Percentiles rank a stretch among this genome's conserved stretches.
Evolutionary conservation across 139 green algal species (phyloP).

Genomic region (Pleodorina starrii): DNA sequence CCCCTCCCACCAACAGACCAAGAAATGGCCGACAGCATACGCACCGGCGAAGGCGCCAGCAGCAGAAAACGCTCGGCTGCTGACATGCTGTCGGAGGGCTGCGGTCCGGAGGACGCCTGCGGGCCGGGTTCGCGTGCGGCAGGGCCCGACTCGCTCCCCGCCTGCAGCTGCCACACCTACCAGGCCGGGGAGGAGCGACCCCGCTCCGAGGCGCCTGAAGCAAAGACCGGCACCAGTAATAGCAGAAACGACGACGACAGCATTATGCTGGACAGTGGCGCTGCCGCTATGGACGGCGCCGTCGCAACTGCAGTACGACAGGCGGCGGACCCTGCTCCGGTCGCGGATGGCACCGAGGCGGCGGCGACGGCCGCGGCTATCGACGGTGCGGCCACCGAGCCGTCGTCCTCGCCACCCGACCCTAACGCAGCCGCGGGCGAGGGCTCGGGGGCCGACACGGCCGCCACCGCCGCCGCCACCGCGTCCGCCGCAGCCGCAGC

Average conservation of each 20-base stretch:
- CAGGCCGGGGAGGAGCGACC: neutral
- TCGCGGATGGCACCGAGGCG: neutral
- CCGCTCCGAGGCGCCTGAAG: neutral
- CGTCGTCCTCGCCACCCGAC: neutral
- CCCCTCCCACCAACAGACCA: neutral
- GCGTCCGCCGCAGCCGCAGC: no score
- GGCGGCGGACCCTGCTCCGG: neutral
- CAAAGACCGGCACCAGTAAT: neutral
- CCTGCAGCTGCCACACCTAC: neutral
- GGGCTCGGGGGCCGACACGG: no score
- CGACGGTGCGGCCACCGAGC: neutral
- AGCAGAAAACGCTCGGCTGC: slow-evolving; percentile 1
- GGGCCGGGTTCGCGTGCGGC: neutral
- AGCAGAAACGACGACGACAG: neutral
- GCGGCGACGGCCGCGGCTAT: neutral
- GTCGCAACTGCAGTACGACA: neutral
- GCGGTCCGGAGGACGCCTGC: neutral
- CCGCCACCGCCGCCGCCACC: neutral
- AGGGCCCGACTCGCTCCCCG: neutral
- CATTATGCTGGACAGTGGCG: neutral
- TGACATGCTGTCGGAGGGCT: neutral
- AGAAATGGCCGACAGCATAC: neutral
- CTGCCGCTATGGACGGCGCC: neutral
- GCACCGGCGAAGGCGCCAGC: neutral
- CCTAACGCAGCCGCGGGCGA: no score